These are phyloP conservation scores for Trichoderma afroharzianum DNA, from an alignment of 2,329 filamentous ascomycete genomes.

Conservation along the genomic window DNA sequence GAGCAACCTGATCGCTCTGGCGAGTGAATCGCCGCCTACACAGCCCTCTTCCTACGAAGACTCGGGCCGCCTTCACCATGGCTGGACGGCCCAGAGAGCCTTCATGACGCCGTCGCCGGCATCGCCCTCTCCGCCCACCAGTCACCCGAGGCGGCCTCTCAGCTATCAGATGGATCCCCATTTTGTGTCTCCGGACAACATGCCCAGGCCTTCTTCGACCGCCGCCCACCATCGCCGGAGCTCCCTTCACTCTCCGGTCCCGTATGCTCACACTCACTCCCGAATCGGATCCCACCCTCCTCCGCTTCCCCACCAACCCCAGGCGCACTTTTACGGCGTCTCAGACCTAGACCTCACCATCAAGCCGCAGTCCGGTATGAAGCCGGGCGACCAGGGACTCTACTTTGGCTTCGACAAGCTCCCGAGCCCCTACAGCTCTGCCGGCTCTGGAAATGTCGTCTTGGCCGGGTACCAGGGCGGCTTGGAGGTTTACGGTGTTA, in stretches of 20 bases:
- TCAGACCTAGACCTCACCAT: conserved; percentile 73
- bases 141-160: conserved; percentile 42
- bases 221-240: conserved; percentile 37
- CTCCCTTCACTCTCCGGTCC: conserved; percentile 44
- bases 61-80: conserved; percentile 39
- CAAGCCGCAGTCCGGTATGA: conserved; percentile 50
- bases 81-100: conserved; percentile 46
- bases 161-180: conserved; percentile 53
- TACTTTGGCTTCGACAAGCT: conserved; percentile 80
- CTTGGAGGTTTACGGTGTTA: conserved; percentile 70
- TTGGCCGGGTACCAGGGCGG: conserved; percentile 78
- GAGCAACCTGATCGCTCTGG: conserved; percentile 49
- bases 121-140: conserved; percentile 39
- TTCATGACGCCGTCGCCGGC: conserved; percentile 43
- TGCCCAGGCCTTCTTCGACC: conserved; percentile 34
- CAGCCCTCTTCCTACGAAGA: conserved; percentile 52
- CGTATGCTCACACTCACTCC: conserved; percentile 40
- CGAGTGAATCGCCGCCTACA: conserved; percentile 51
- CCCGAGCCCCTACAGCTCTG: conserved; percentile 37
- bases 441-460: conserved; percentile 59
- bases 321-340: conserved; percentile 72
- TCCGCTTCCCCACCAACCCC: conserved; percentile 71
- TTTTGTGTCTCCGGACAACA: conserved; percentile 40
- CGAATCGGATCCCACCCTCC: conserved; percentile 46
- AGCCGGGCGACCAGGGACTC: conserved; percentile 66